Base-by-base conservation (phyloP, 495 filamentous ascomycete species). In the Letharia columbiana region DNA sequence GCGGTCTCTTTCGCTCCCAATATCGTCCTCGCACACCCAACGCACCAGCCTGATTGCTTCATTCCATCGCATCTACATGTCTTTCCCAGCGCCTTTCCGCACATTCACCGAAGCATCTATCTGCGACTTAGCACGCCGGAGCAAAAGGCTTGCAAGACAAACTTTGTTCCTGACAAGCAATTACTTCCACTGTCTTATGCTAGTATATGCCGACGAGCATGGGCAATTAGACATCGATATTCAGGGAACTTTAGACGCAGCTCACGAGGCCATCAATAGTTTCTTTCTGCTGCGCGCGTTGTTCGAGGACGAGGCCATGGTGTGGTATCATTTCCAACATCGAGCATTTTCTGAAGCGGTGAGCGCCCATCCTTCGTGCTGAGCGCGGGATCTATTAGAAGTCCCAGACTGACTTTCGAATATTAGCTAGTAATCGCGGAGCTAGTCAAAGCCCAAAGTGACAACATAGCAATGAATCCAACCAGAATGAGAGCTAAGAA, bases 291-390 rank as follows among this genome's bases (percentile, higher is more conserved):
- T 90, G 17, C 86, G 84, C 71, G 74, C 73, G 2, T 70, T 87
- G 33, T 86, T 89, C 64, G 82, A 84, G 67, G 76, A 77, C 42
- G 87, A 91, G 73, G 86, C 86, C 13, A 78, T 82, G 58, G 86
- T 89, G 6, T 90, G 88, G 87, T 91, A 87, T 87, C 86, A 89
- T 9, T 90, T 90, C 71, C 85, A 87, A 71, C 87, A 90, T 72
- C 75, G 88, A 18, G 87, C 87, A 0, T 91, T 90, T 71, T 75
- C 89, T 56, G 87, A 89, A 73, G 86, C 85, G 33, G 74, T 87
- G 71, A 80, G 83, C 69, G 78, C 9, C 49, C 80, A 20, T 50
- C 44, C 58, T 42, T 68, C 33, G 47, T 12, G 8, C n/a, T 47
- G 44, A 42, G n/a, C n/a, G 3, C 3, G 23, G 1, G 11, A 20